phyloP scores from a whole-genome alignment of 345 rosid genomes.

The Populus ilicifolia region DNA sequence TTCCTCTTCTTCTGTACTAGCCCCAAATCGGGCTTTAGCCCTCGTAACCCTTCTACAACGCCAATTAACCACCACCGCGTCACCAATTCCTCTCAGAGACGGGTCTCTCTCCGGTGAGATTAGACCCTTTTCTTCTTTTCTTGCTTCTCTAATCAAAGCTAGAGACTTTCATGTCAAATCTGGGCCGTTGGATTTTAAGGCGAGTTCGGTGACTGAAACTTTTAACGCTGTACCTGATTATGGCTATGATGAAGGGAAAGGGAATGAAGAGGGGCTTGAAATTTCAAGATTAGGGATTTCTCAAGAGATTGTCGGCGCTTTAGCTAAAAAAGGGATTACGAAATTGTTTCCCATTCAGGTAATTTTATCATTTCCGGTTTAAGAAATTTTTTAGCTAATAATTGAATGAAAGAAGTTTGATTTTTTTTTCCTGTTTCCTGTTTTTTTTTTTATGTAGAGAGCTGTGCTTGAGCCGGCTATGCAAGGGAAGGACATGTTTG shows the following conservation, averaged over 20 bases:
- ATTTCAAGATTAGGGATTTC: constrained; percentile 64
- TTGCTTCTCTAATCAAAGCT: neutral
- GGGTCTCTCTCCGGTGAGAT: neutral
- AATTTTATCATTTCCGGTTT: neutral
- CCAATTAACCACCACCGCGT: neutral
- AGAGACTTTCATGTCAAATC: constrained; percentile 55
- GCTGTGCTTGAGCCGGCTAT: constrained; percentile 96
- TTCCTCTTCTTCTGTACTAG: neutral
- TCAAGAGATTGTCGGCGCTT: constrained; percentile 66
- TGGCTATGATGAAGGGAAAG: constrained; percentile 31
- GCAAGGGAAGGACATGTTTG: constrained; percentile 93
- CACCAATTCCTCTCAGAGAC: neutral
- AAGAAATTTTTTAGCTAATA: neutral
- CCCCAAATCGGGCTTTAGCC: constrained; percentile 32
- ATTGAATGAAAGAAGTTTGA: neutral
- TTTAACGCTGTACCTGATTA: constrained; percentile 55
- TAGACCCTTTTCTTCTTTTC: neutral
- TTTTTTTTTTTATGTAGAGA: constrained; percentile 34
- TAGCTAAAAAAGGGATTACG: constrained; percentile 55
- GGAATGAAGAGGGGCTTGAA: constrained; percentile 60
- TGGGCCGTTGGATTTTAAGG: constrained; percentile 43
- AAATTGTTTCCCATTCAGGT: constrained; percentile 96
- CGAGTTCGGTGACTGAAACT: constrained; percentile 35
- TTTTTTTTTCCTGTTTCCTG: neutral
- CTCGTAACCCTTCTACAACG: constrained; percentile 19